These are phyloP conservation scores for Rauvolfia tetraphylla DNA, from an alignment of 257 asterid species.

Conservation along the genomic window DNA sequence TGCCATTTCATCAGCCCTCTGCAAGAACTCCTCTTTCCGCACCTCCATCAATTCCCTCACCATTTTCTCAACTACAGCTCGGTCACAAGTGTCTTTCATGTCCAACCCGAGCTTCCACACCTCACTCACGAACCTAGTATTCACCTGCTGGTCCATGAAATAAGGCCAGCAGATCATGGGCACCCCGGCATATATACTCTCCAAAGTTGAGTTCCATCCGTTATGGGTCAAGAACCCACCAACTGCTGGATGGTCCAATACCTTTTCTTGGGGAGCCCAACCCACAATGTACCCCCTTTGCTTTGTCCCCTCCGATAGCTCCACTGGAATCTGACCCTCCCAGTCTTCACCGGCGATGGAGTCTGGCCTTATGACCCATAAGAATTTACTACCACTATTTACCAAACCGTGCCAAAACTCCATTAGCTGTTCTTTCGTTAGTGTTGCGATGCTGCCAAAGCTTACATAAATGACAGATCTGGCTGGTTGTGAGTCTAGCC, in stretches of 20 bases:
- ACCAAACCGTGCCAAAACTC: slow-evolving; percentile 60
- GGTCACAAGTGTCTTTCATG: slow-evolving; percentile 19
- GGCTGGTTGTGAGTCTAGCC: slow-evolving; percentile 51
- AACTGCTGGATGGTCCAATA: slow-evolving; percentile 17
- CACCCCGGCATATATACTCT: slow-evolving; percentile 19
- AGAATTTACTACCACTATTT: slow-evolving; percentile 44
- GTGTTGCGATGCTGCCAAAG: slow-evolving; percentile 47
- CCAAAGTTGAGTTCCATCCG: slow-evolving; percentile 29
- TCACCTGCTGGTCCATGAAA: slow-evolving; percentile 24
- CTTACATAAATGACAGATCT: slow-evolving; percentile 54
- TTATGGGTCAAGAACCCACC: slow-evolving; percentile 28
- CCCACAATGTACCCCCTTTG: slow-evolving; percentile 10
- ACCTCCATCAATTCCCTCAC: slow-evolving; percentile 18
- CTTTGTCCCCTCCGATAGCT: slow-evolving; percentile 14
- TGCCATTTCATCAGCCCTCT: slow-evolving; percentile 10
- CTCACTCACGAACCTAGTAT: slow-evolving; percentile 21
- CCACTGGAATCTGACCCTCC: slow-evolving; percentile 12
- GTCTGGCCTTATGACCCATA: slow-evolving; percentile 57
- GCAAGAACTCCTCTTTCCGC: slow-evolving; percentile 11
- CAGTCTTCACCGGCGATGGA: slow-evolving; percentile 25
- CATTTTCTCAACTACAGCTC: slow-evolving; percentile 11
- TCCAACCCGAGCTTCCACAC: slow-evolving; percentile 28
- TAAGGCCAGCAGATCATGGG: slow-evolving; percentile 32
- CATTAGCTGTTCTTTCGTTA: slow-evolving; percentile 32
- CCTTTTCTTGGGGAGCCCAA: slow-evolving; percentile 26